These are phyloP conservation scores for Neofusicoccum ribis DNA, from an alignment of 2,329 filamentous ascomycete species.

Conservation along the genomic window DNA sequence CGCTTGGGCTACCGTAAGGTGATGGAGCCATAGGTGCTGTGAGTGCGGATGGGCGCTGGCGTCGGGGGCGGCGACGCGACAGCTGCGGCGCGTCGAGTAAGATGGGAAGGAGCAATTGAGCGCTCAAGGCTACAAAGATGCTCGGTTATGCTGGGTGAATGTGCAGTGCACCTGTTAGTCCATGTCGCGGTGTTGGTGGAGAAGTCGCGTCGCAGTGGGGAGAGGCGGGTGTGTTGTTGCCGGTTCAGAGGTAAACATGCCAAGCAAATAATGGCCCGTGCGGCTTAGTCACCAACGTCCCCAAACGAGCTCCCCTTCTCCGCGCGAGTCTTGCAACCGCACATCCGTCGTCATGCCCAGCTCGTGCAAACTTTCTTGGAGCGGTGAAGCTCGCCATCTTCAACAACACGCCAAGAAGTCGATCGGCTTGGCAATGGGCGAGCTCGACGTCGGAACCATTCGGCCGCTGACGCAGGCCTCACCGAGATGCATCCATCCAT, in stretches of 20 bases:
- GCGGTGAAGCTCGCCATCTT: not conserved
- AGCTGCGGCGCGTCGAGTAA: not conserved
- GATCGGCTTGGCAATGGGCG: not conserved
- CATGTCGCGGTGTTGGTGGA: constrained; percentile 17
- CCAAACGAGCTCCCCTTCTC: not conserved
- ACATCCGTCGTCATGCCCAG: not conserved
- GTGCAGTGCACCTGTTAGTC: constrained; percentile 1
- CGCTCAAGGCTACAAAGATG: not conserved
- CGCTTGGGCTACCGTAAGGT: constrained; percentile 31
- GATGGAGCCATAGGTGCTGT: constrained; percentile 36
- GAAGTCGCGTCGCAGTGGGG: constrained; percentile 19
- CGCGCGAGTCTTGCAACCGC: not conserved
- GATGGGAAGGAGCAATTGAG: constrained; percentile 15
- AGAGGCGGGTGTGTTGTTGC: constrained; percentile 6
- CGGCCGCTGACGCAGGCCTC: not conserved
- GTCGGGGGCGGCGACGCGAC: constrained; percentile 2
- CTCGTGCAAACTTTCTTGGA: not conserved
- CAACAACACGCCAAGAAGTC: not conserved
- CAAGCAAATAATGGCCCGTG: constrained; percentile 1
- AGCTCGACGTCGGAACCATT: not conserved
- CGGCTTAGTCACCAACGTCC: constrained; percentile 2
- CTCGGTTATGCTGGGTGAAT: not conserved
- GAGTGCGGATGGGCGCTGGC: not conserved
- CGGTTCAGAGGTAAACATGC: constrained; percentile 17
- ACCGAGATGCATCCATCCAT: not conserved